These are phyloP conservation scores for Neocallimastix lanati DNA, from an alignment of 192 early-diverging fungal species.

Conservation along the genomic window DNA sequence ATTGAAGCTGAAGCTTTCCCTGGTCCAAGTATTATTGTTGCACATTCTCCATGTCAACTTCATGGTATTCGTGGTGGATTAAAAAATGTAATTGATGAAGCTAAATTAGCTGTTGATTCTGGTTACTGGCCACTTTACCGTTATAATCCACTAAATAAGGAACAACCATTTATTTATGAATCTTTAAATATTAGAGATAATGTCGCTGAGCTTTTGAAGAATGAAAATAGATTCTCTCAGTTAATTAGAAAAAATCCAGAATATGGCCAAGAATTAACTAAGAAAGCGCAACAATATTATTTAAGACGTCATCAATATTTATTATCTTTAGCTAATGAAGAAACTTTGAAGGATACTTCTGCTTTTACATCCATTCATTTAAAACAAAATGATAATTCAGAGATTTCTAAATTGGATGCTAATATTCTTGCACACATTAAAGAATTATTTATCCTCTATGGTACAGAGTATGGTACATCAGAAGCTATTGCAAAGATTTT, in stretches of 20 bases:
- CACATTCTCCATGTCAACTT: constrained; percentile 48
- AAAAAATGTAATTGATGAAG: constrained; percentile 37
- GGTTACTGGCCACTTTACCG: constrained; percentile 90
- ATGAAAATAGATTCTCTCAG: constrained; percentile 62
- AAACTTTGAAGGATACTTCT: background rate
- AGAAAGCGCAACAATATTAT: background rate
- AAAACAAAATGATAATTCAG: background rate
- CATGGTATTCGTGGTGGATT: constrained; percentile 20
- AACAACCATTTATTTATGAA: constrained; percentile 43
- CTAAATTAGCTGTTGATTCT: constrained; percentile 72
- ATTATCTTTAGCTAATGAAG: background rate
- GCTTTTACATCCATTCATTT: background rate
- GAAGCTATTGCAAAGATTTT: constrained; percentile 69
- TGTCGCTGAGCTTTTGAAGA: constrained; percentile 60
- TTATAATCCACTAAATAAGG: constrained; percentile 60
- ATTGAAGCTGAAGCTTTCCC: constrained; percentile 75
- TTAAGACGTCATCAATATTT: background rate
- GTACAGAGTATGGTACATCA: constrained; percentile 81
- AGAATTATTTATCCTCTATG: constrained; percentile 43
- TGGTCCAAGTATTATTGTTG: constrained; percentile 77
- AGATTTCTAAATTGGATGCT: background rate
- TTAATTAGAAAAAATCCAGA: background rate
- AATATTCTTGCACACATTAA: background rate
- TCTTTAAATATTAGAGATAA: constrained; percentile 64
- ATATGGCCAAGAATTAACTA: background rate